Evolutionary conservation across 208 protist species (phyloP).

Genomic region (Spongospora subterranea): DNA sequence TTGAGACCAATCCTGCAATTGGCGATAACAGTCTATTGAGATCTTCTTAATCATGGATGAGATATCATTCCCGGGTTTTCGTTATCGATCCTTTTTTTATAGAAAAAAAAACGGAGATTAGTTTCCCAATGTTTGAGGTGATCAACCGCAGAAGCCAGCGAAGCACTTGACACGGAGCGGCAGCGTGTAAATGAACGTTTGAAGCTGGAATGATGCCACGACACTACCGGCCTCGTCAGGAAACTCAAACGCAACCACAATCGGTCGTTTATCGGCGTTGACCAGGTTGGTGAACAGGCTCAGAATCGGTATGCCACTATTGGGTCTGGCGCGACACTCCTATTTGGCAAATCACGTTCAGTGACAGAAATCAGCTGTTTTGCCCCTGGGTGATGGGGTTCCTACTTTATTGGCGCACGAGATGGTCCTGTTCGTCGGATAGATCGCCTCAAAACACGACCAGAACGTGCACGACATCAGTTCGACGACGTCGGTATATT

Average conservation of each 20-base stretch:
- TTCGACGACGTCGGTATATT: background rate
- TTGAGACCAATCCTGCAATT: no score
- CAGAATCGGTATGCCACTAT: background rate
- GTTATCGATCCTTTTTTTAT: no score
- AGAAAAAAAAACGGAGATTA: no score
- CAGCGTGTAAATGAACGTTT: background rate
- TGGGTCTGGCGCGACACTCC: background rate
- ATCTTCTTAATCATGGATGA: no score
- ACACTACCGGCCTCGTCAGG: background rate
- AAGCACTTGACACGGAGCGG: background rate
- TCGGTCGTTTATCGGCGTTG: background rate
- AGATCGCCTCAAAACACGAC: background rate
- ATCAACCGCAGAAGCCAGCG: background rate
- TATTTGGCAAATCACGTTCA: background rate
- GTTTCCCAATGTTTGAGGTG: no score
- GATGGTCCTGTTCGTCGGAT: background rate
- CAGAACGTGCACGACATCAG: background rate
- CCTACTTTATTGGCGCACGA: background rate
- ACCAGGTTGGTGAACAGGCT: background rate
- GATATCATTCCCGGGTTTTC: no score
- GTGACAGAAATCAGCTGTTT: background rate
- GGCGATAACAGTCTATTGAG: no score
- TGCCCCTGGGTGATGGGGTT: background rate
- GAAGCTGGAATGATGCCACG: background rate
- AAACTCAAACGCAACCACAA: background rate